Conservation (phyloP, 225 moss, liverwort and hornwort genomes). For the Physcomitrium patens region DNA sequence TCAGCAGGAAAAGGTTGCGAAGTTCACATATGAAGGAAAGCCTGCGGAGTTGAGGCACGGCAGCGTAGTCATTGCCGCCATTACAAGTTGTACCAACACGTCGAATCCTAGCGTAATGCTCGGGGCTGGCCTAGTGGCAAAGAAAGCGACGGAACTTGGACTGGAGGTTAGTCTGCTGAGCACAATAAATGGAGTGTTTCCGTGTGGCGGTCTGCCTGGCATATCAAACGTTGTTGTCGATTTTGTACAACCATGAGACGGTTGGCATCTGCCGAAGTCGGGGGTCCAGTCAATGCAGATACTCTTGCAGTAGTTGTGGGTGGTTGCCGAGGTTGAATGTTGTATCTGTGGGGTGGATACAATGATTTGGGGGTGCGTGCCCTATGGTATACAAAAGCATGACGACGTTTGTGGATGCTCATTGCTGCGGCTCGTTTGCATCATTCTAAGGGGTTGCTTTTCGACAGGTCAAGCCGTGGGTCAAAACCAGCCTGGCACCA, state of each 20-base stretch:
- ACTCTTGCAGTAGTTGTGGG: too few relatives aligned
- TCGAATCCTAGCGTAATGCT: constrained; percentile 98
- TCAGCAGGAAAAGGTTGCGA: constrained; percentile 68
- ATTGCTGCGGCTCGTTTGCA: constrained; percentile 2
- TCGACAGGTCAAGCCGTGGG: constrained; percentile 89
- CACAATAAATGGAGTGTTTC: constrained; percentile 7
- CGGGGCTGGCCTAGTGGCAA: constrained; percentile 92
- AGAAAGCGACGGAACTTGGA: constrained; percentile 86
- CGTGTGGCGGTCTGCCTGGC: neutral
- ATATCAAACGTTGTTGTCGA: neutral
- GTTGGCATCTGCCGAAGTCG: constrained; percentile 15
- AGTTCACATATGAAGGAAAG: constrained; percentile 70
- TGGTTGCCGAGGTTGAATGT: neutral
- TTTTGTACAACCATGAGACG: neutral
- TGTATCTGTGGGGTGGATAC: neutral
- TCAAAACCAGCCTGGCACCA: constrained; percentile 95
- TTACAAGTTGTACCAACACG: constrained; percentile 98
- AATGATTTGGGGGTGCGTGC: too few relatives aligned
- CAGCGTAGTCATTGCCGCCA: constrained; percentile 91
- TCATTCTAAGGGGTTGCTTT: constrained; percentile 9
- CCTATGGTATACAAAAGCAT: too few relatives aligned
- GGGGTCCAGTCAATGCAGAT: neutral
- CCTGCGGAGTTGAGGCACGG: constrained; percentile 87
- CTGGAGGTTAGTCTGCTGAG: constrained; percentile 53
- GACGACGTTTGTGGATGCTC: neutral